Base-by-base conservation (phyloP, 495 filamentous ascomycete species). In the Aspergillus indologenus region DNA sequence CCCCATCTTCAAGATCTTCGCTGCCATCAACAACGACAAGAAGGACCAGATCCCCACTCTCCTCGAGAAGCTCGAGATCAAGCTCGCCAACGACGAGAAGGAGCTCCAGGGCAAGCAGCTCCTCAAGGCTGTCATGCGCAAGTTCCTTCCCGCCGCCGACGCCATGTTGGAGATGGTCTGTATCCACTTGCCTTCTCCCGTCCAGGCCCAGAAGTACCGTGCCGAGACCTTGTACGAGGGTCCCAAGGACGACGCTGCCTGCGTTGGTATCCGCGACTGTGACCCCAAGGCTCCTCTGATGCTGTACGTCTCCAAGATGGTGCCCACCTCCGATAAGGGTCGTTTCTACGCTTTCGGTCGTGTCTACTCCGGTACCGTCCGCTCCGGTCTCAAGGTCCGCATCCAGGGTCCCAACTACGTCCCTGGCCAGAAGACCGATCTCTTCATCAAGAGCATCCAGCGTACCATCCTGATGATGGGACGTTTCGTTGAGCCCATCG, bases 281-380 rank as follows among this genome's bases (percentile, higher is more conserved):
- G 89, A 98, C 76, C 83, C 92, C 78, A 96, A 94, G 83, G 94
- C 85, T 70, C 90, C 92, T 68, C 94, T 99, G 75, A 99, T 99
- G 94, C 84, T 98, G 62, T 99, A 99, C 86, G 92, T 99, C 78
- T 99, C 94, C 72, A 99, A 99, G 89, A 99, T 99, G 94, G 95
- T 99, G 66, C 94, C 94, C 69, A 98, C 94, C 62, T 93, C 92
- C 71, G 94, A 99, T 74, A 98, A 97, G 87, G 95, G 94, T 79
- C 93, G 94, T 82, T 99, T 99, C 91, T 99, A 96, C 82, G 94
- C 94, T 77, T 99, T 99, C 83, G 94, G 94, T 79, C 95, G 94
- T 92, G 94, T 99, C 78, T 99, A 98, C 86, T 79, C 95, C 63
- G 94, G 94, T 86, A 96, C 91, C 71, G 94, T 97, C 81, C 82